Evolutionary conservation across 805 yeast species (phyloP).

Genomic region (Ogataea pini): DNA sequence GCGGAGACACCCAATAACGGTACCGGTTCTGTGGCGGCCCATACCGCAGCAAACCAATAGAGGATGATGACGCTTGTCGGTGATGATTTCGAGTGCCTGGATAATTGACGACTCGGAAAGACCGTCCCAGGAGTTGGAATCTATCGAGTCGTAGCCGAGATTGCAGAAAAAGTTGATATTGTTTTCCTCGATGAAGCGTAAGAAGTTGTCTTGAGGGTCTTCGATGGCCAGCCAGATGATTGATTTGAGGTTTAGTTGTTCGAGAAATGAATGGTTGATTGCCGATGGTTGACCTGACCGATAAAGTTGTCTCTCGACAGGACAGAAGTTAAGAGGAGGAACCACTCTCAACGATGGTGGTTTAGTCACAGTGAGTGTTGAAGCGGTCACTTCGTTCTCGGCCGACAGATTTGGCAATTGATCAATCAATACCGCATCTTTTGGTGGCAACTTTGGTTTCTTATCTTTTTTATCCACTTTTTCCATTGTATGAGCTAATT

Average conservation of each 20-base stretch:
- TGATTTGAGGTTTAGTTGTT: conserved; percentile 70
- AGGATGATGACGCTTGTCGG: conserved; percentile 76
- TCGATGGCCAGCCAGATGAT: conserved; percentile 95
- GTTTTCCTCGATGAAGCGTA: conserved; percentile 75
- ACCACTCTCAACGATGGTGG: conserved; percentile 72
- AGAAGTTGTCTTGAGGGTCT: conserved; percentile 87
- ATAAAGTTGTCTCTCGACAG: conserved; percentile 85
- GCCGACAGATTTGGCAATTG: conserved; percentile 27
- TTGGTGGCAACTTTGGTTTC: conserved; percentile 17
- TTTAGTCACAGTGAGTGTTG: conserved; percentile 37
- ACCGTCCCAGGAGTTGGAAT: conserved; percentile 91
- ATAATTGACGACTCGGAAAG: conserved; percentile 79
- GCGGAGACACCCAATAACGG: conserved; percentile 91
- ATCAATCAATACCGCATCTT: conserved; percentile 27
- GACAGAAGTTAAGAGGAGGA: conserved; percentile 94
- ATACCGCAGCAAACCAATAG: conserved; percentile 92
- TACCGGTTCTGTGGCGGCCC: conserved; percentile 98
- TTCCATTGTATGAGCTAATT: background rate
- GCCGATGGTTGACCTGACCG: conserved; percentile 94
- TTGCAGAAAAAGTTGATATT: conserved; percentile 81
- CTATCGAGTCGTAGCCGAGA: conserved; percentile 54
- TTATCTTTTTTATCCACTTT: conserved; percentile 16
- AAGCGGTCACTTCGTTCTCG: conserved; percentile 22
- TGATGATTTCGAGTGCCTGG: conserved; percentile 74
- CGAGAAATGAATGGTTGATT: conserved; percentile 84